These are phyloP conservation scores for Suillus weaverae DNA, from an alignment of 768 basidiomycete species.

Conservation along the genomic window DNA sequence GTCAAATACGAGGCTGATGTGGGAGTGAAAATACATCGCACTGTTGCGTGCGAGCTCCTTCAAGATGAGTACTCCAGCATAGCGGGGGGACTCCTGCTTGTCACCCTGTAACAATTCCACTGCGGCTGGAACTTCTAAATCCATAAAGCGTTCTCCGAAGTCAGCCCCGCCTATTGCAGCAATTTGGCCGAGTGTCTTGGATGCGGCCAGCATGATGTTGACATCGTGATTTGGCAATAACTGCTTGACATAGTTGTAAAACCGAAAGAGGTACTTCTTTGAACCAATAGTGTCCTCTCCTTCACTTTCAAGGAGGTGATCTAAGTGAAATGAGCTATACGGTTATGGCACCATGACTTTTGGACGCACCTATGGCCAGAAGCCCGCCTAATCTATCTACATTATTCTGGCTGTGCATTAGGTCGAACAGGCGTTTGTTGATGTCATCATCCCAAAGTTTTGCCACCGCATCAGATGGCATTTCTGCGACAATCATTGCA, in stretches of 20 bases:
- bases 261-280: constrained; percentile 77
- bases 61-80: constrained; percentile 90
- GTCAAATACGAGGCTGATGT: constrained; percentile 86
- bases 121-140: constrained; percentile 82
- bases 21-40: constrained; percentile 82
- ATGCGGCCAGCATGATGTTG: constrained; percentile 91
- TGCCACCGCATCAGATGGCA: constrained; percentile 76
- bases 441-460: constrained; percentile 88
- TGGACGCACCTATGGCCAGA: constrained; percentile 73
- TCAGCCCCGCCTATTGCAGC: constrained; percentile 79
- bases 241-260: constrained; percentile 91
- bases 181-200: constrained; percentile 89
- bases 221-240: constrained; percentile 90
- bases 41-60: constrained; percentile 93
- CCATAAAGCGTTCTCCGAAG: constrained; percentile 88
- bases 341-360: constrained; percentile 1
- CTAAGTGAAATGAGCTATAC: constrained; percentile 33
- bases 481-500: constrained; percentile 69
- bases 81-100: constrained; percentile 75
- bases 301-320: constrained; percentile 74
- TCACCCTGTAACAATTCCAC: constrained; percentile 79
- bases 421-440: constrained; percentile 74
- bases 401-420: constrained; percentile 78
- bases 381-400: constrained; percentile 85
- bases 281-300: constrained; percentile 82